Conservation (phyloP, 805 yeast species). For the Blastobotrys attinorum region DNA sequence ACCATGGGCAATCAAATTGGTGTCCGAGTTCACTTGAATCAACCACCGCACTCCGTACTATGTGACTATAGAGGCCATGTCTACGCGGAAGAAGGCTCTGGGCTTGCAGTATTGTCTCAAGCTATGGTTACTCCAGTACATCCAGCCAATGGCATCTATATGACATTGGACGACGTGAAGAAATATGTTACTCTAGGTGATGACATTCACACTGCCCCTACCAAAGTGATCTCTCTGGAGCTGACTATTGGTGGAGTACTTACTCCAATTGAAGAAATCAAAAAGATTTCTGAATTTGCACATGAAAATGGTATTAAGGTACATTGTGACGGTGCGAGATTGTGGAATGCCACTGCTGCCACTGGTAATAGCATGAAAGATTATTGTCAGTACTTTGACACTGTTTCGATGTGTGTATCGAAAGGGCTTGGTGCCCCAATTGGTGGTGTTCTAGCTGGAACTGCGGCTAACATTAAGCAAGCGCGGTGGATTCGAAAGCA, state of each 20-base stretch:
- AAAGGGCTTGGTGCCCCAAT: constrained; percentile 88
- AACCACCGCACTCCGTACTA: constrained; percentile 73
- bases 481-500: constrained; percentile 85
- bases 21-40: constrained; percentile 60
- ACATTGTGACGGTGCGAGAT: constrained; percentile 88
- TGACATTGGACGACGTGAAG: constrained; percentile 71
- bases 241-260: constrained; percentile 79
- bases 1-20: constrained; percentile 85
- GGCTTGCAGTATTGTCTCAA: constrained; percentile 77
- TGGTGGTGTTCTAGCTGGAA: constrained; percentile 77
- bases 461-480: constrained; percentile 45
- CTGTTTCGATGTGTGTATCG: constrained; percentile 77
- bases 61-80: constrained; percentile 84
- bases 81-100: constrained; percentile 80
- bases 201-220: constrained; percentile 81
- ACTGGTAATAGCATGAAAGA: constrained; percentile 61
- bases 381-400: constrained; percentile 69
- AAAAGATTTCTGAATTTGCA: constrained; percentile 61
- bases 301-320: constrained; percentile 46
- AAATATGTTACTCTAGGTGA: constrained; percentile 59
- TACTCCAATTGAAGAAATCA: constrained; percentile 68
- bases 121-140: constrained; percentile 80
- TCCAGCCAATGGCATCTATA: constrained; percentile 65
- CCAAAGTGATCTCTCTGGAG: constrained; percentile 71
- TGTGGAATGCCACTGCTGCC: constrained; percentile 79